These are phyloP conservation scores for Colletotrichum destructivum DNA, from an alignment of 2,329 filamentous ascomycete species.

Conservation along the genomic window DNA sequence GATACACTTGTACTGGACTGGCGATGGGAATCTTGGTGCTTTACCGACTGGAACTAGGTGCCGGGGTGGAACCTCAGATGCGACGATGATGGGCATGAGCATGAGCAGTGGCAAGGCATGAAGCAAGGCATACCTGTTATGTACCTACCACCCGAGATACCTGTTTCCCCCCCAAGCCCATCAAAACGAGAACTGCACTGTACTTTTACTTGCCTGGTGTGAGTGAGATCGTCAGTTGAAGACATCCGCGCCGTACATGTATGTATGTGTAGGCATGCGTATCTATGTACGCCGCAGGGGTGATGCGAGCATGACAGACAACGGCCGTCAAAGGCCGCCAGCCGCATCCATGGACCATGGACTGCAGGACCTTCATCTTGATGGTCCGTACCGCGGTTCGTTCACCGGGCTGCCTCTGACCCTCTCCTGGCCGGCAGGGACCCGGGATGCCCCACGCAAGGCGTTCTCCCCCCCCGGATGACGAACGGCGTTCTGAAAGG, in stretches of 20 bases:
- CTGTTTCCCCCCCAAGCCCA: neutral
- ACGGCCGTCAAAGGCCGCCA: slow-evolving; percentile 16
- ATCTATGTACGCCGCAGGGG: slow-evolving; percentile 26
- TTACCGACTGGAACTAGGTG: neutral
- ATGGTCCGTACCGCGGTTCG: neutral
- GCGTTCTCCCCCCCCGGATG: slow-evolving; percentile 26
- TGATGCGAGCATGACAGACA: slow-evolving; percentile 34
- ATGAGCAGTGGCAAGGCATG: slow-evolving; percentile 33
- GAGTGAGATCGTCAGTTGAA: slow-evolving; percentile 29
- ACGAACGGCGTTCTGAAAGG: slow-evolving; percentile 35
- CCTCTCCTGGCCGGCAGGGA: slow-evolving; percentile 33
- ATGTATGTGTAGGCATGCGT: neutral
- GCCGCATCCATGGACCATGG: slow-evolving; percentile 9
- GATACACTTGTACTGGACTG: neutral
- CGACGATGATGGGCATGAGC: slow-evolving; percentile 24
- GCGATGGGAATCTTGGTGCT: neutral
- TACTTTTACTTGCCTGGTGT: neutral
- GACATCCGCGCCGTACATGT: slow-evolving; percentile 26
- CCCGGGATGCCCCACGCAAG: slow-evolving; percentile 37
- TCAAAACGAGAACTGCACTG: neutral
- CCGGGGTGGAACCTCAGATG: slow-evolving; percentile 35
- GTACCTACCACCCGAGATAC: slow-evolving; percentile 5
- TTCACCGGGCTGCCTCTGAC: slow-evolving; percentile 29
- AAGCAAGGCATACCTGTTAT: slow-evolving; percentile 26
- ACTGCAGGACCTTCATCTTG: slow-evolving; percentile 2